Evolutionary conservation across 75 land plant genomes (phyloP), one percentile per base, ranked within the genome.

Genomic region (Azolla pinnata): DNA sequence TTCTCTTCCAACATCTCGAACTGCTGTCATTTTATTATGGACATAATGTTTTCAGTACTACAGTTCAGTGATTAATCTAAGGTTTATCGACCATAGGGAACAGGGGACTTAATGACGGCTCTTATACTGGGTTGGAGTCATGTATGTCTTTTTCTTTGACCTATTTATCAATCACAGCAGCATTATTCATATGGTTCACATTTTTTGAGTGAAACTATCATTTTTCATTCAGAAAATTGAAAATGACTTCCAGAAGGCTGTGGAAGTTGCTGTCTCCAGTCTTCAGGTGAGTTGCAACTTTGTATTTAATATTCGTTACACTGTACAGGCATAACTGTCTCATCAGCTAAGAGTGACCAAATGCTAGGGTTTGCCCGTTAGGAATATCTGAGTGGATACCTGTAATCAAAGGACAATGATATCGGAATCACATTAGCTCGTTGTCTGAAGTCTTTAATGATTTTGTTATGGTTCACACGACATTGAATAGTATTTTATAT

Each of bases 71-170:
- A n/a, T n/a, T n/a, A n/a, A n/a, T n/a, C n/a, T n/a, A 14, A 34
- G 2, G 57, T 5, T 29, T 17, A 18, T 30, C 1, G 20, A 14
- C 44, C 61, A 32, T 64, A 88, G 97, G 97, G 97, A 18, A 92
- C 97, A 20, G 97, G 97, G 29, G 97, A 92, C 69, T 58, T 92
- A 24, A 85, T 74, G 82, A 81, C 95, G 28, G 86, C 97, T 19
- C 86, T 92, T 58, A 66, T 92, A 38, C 80, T 92, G 51, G 97
- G 97, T 62, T 92, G 95, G 95, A 92, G 95, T 66, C 81, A 92
- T 78, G 97, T 92, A 76, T 69, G 74, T 59, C 24, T 40, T 58
- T 24, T 14, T 35, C 29, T 14, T 42, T 23, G 28, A 27, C 0
- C 42, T 55, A 7, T 0, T 25, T 44, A 60, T 4, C 3, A 1